phyloP scores from a whole-genome alignment of 176 grass and related monocot genomes.

The Thinopyrum elongatum region DNA sequence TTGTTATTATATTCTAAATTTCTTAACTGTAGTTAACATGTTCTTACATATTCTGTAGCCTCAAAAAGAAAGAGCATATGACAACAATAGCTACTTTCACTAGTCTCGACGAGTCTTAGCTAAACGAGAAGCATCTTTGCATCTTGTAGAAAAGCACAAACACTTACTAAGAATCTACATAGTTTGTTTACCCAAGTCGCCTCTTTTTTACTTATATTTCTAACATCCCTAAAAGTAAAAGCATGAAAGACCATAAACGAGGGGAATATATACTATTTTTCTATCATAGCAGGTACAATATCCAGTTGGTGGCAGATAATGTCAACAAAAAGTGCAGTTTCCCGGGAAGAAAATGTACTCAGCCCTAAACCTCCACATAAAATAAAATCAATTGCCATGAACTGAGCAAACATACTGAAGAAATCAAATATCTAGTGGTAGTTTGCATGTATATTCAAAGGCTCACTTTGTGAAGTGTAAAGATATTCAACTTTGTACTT shows the following conservation, averaged over 20 bases:
- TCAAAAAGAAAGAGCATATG: not conserved
- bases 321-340: slow-evolving; percentile 12
- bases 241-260: not conserved
- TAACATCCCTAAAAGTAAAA: not conserved
- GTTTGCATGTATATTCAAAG: not conserved
- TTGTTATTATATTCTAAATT: slow-evolving; percentile 17
- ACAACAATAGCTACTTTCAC: slow-evolving; percentile 19
- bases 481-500: not conserved
- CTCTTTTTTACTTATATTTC: not conserved
- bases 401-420: not conserved
- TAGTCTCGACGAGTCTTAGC: not conserved
- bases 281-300: not conserved
- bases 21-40: not conserved
- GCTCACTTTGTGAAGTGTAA: not conserved
- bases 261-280: not conserved
- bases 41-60: not conserved
- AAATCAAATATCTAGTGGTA: not conserved
- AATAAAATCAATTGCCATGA: not conserved
- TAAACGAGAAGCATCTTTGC: not conserved
- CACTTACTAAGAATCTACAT: not conserved
- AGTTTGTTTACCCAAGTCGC: not conserved
- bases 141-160: not conserved
- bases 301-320: not conserved
- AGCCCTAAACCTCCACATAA: not conserved
- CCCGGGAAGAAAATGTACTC: not conserved